Percentiles rank a stretch among this genome's conserved stretches.
Evolutionary conservation across 768 basidiomycete species (phyloP).

Genomic region (Multifurca ochricompacta): DNA sequence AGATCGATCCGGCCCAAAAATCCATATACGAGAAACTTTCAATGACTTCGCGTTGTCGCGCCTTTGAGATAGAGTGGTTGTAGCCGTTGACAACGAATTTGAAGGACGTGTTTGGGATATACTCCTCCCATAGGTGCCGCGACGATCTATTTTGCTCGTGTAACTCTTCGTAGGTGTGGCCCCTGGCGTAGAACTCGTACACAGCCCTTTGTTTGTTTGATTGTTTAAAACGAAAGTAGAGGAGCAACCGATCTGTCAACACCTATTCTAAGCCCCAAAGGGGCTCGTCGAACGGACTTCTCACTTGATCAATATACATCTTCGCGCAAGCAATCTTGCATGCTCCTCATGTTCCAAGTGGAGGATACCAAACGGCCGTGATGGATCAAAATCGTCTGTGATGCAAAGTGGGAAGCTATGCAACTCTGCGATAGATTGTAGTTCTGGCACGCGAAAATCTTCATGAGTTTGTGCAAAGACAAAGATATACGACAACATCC

Average conservation of each 20-base stretch:
- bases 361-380: constrained; percentile 69
- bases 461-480: constrained; percentile 76
- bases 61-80: constrained; percentile 65
- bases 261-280: neutral
- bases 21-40: constrained; percentile 80
- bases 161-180: constrained; percentile 57
- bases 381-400: constrained; percentile 41
- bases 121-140: constrained; percentile 47
- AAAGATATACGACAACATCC: constrained; percentile 47
- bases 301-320: constrained; percentile 83
- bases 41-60: constrained; percentile 57
- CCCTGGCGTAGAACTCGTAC: constrained; percentile 72
- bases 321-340: constrained; percentile 58
- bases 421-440: constrained; percentile 68
- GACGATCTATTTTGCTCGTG: constrained; percentile 46
- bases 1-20: constrained; percentile 77
- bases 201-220: constrained; percentile 61
- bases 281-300: constrained; percentile 28
- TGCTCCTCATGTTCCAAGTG: constrained; percentile 63
- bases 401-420: constrained; percentile 50
- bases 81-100: constrained; percentile 70
- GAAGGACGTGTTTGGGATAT: constrained; percentile 64
- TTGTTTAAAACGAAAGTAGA: no score
- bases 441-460: constrained; percentile 80
- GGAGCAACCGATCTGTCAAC: neutral